phyloP scores from a whole-genome alignment of 495 filamentous ascomycete genomes.

The Clohesyomyces aquaticus region DNA sequence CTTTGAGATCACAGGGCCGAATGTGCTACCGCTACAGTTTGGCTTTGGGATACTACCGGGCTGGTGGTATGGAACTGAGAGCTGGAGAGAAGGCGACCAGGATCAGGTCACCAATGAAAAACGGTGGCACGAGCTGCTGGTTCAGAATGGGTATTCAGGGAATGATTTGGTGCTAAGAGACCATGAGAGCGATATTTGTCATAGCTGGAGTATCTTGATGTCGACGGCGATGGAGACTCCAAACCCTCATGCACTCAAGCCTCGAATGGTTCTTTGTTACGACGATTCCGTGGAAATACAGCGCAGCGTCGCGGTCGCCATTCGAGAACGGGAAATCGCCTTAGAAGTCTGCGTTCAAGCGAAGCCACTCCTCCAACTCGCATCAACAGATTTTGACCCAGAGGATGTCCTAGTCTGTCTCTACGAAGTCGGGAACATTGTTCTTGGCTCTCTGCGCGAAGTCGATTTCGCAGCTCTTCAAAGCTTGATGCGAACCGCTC shows the following conservation, averaged over 20 bases:
- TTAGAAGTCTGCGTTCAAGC: no score
- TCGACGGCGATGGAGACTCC: neutral
- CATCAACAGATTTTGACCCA: no score
- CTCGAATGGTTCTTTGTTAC: neutral
- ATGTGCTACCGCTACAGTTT: neutral
- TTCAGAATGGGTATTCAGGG: neutral
- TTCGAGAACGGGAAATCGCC: no score
- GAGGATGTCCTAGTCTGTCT: no score
- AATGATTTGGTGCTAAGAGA: neutral
- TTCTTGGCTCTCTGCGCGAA: no score
- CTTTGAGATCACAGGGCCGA: neutral
- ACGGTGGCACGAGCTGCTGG: conserved; percentile 2
- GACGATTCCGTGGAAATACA: neutral
- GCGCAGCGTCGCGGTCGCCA: no score
- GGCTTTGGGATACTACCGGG: conserved; percentile 3
- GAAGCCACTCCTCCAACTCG: no score
- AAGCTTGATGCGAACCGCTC: no score
- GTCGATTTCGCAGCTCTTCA: no score
- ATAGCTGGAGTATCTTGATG: neutral
- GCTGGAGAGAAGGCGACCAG: neutral
- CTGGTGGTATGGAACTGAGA: conserved; percentile 11
- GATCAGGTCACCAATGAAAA: neutral
- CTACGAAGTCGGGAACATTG: no score
- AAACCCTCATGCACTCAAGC: neutral
- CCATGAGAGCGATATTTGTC: neutral